A percentile compares a stretch with the other conserved stretches of the same genome.
phyloP scores from a whole-genome alignment of 163 green algal species.

The Scenedesmus sp. region DNA sequence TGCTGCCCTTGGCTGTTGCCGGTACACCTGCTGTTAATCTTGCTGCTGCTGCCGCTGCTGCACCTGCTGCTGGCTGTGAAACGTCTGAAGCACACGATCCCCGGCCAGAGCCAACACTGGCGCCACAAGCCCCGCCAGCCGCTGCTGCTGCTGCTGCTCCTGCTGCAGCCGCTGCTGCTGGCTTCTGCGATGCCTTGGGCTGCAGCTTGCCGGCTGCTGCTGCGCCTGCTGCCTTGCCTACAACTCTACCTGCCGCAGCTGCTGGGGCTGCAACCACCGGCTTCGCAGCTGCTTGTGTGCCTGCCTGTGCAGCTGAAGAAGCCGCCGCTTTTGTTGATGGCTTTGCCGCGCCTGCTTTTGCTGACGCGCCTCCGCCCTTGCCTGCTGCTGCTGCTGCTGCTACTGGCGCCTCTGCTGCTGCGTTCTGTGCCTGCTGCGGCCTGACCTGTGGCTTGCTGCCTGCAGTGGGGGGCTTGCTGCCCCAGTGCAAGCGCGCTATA shows the following conservation, averaged over 20 bases:
- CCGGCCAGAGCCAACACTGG: background rate
- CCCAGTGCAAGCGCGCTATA: slow-evolving; percentile 25
- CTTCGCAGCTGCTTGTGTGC: background rate
- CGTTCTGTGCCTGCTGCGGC: background rate
- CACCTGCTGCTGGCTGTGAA: background rate
- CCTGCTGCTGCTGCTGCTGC: background rate
- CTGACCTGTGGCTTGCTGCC: background rate
- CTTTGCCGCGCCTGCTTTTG: too few species aligned
- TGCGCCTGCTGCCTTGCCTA: background rate
- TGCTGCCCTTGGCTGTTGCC: too few species aligned
- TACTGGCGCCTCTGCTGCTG: background rate
- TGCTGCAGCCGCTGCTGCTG: background rate
- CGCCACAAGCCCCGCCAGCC: background rate
- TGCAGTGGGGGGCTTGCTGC: background rate
- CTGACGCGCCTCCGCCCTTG: background rate
- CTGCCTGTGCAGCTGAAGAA: background rate
- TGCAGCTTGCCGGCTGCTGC: background rate
- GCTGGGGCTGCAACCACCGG: background rate
- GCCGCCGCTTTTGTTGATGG: background rate
- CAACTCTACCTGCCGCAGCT: background rate
- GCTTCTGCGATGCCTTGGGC: too few species aligned
- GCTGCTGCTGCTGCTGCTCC: background rate
- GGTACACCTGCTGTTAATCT: background rate
- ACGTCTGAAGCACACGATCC: background rate
- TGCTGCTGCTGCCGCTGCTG: slow-evolving; percentile 16